Evolutionary conservation across 495 filamentous ascomycete species (phyloP), one percentile per base, ranked within the genome.

Genomic region (Peziza echinospora): DNA sequence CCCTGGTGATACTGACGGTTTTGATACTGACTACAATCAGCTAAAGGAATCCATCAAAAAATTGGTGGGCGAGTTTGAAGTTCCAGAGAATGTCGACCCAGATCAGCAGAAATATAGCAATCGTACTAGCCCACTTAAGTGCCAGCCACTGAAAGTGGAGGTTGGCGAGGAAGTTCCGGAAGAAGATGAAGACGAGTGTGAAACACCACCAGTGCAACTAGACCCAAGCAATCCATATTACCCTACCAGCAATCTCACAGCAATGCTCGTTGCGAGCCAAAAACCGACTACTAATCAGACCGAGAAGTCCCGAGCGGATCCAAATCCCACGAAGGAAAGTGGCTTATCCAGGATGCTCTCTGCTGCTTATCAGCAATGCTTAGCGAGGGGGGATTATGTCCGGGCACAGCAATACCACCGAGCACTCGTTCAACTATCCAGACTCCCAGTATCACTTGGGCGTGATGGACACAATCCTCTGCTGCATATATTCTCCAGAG

Each of bases 21-120:
- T 83, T 5, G 78, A 82, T 55, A 80, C 80, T 51, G 81, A 84
- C 52, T 82, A 89, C 52, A 80, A 89, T 60, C 77, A 82, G 45
- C 64, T 92, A 6, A 79, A 87, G 47, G 77, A 82, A 26, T 80
- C 82, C 5, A 80, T 93, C 41, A 63, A 82, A 41, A 85, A 82
- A 55, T 68, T 93, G 2, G 77, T 89, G 16, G 72, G 80, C 50
- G 82, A 89, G 34, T 82, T 77, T 48, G 81, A 84, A 51, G 77
- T 80, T 19, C 78, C 78, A 2, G 71, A 74, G 37, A 71, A 59
- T 13, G 42, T 50, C 26, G 44, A 44, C 5, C 34, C 44, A 42
- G 52, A 50, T 24, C 52, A 53, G 24, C 26, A 47, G 19, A 51
- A 56, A 40, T 56, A 52, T 24, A 56, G 46, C 26, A 50, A 57